These are phyloP conservation scores for Talaromyces thailandensis DNA, from an alignment of 495 filamentous ascomycete genomes.

Conservation along the genomic window DNA sequence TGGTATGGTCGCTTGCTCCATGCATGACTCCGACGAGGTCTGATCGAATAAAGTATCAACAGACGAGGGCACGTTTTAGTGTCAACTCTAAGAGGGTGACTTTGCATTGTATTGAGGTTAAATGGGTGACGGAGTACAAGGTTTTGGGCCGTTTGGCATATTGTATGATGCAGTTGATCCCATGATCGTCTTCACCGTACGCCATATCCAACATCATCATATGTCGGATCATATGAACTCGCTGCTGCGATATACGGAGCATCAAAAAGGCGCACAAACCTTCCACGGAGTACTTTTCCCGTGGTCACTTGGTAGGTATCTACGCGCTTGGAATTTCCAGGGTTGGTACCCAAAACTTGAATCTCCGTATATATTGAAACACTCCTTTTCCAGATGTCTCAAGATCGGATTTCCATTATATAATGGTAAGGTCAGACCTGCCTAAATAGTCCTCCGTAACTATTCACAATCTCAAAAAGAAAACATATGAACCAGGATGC, in stretches of 20 bases:
- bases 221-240: neutral
- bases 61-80: neutral
- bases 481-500: neutral
- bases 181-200: neutral
- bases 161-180: neutral
- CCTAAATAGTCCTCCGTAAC: neutral
- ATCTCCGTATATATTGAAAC: neutral
- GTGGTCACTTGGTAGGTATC: neutral
- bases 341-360: neutral
- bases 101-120: neutral
- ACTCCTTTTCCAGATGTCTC: neutral
- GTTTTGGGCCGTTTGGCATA: neutral
- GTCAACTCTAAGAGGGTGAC: neutral
- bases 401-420: neutral
- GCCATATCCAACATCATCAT: neutral
- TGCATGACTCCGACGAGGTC: neutral
- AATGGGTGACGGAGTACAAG: neutral
- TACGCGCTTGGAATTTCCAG: neutral
- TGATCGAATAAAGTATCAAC: neutral
- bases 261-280: neutral
- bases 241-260: neutral
- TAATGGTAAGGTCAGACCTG: neutral
- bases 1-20: neutral
- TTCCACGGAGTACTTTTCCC: neutral
- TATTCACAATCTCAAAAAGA: neutral